phyloP scores from a whole-genome alignment of 495 filamentous ascomycete species.

The Massariosphaeria phaeospora region DNA sequence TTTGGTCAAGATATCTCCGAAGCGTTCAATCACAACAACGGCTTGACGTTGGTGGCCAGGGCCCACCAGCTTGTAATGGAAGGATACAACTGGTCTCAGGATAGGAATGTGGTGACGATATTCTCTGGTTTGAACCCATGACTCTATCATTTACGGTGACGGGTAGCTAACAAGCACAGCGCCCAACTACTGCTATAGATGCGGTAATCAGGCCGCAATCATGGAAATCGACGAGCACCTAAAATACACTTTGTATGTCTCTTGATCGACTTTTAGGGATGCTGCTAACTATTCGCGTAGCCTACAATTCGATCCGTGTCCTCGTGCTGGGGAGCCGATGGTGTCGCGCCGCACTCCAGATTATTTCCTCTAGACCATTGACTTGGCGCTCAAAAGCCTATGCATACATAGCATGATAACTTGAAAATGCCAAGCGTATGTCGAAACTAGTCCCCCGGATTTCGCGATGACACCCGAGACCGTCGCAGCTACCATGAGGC shows the following conservation, averaged over 20 bases:
- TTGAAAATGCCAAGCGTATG: constrained; percentile 19
- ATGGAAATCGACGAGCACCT: constrained; percentile 99
- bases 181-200: constrained; percentile 96
- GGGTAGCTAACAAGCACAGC: constrained; percentile 52
- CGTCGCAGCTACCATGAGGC: neutral
- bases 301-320: constrained; percentile 99
- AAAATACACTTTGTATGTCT: constrained; percentile 98
- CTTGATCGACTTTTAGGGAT: neutral
- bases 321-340: constrained; percentile 95
- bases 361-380: constrained; percentile 84
- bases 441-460: no score
- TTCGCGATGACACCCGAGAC: no score
- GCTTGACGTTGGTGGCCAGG: constrained; percentile 87
- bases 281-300: constrained; percentile 44
- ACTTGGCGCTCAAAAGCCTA: neutral
- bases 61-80: constrained; percentile 98
- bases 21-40: constrained; percentile 99
- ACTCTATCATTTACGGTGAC: neutral
- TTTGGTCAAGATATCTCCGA: constrained; percentile 99
- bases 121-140: constrained; percentile 69
- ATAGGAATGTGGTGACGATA: constrained; percentile 95
- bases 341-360: constrained; percentile 94
- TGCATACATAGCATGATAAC: constrained; percentile 22
- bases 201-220: constrained; percentile 97
- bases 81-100: constrained; percentile 97